Conservation (phyloP, 768 basidiomycete species). For the Jaapia argillacea region DNA sequence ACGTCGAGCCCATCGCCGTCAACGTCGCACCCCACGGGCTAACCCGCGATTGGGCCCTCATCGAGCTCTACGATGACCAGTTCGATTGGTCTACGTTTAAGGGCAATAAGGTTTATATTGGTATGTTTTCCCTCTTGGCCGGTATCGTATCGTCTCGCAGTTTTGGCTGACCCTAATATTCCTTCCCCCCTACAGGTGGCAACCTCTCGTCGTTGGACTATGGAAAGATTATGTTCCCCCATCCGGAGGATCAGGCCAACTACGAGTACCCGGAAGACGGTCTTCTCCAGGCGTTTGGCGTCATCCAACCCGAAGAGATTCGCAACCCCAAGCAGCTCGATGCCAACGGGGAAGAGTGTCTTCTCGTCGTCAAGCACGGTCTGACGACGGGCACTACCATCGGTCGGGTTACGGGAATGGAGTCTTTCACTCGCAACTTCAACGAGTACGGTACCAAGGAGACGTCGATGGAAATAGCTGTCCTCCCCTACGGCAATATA, state of each 20-base stretch:
- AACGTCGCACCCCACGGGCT: slow-evolving; percentile 14
- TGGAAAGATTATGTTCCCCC: slow-evolving; percentile 16
- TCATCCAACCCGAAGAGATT: slow-evolving; percentile 15
- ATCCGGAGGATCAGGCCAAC: slow-evolving; percentile 8
- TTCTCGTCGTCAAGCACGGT: slow-evolving; percentile 22
- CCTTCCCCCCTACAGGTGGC: slow-evolving; percentile 14
- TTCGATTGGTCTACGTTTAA: slow-evolving; percentile 16
- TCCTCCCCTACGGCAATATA: slow-evolving; percentile 14
- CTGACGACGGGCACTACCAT: slow-evolving; percentile 16
- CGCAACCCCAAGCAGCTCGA: slow-evolving; percentile 14
- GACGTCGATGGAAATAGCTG: slow-evolving; percentile 16
- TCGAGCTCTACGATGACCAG: slow-evolving; percentile 15
- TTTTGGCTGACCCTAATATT: slow-evolving; percentile 3
- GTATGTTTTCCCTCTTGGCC: slow-evolving; percentile 12
- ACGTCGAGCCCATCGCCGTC: slow-evolving; percentile 18
- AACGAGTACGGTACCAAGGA: slow-evolving; percentile 3
- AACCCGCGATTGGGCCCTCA: slow-evolving; percentile 17
- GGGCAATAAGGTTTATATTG: slow-evolving; percentile 18
- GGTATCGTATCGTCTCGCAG: slow-evolving; percentile 4
- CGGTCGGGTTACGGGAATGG: slow-evolving; percentile 18
- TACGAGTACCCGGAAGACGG: slow-evolving; percentile 5
- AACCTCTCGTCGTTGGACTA: slow-evolving; percentile 15
- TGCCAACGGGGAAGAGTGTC: slow-evolving; percentile 12
- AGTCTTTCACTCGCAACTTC: slow-evolving; percentile 18
- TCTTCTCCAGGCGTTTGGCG: slow-evolving; percentile 15